Conservation (phyloP, 345 rosid species). For the Mercurialis annua region DNA sequence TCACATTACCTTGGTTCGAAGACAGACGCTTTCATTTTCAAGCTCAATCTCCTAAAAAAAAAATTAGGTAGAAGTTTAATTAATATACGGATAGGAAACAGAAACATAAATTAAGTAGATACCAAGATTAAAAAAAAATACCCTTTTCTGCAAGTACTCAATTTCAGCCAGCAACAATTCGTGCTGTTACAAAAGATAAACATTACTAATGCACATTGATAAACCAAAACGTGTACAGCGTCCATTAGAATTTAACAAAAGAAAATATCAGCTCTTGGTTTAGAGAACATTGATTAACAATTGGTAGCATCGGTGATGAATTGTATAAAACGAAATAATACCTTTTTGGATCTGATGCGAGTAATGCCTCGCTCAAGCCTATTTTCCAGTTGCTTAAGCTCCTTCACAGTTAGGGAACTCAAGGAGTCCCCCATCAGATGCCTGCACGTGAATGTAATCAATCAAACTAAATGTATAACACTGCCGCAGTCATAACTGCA, state of each 20-base stretch:
- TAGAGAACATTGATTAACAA: not conserved
- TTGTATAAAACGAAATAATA: too few species aligned
- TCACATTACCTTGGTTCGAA: conserved; percentile 65
- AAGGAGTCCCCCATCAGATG: conserved; percentile 88
- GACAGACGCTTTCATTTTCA: conserved; percentile 78
- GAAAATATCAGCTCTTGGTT: not conserved
- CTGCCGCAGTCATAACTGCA: too few species aligned
- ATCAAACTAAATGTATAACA: too few species aligned
- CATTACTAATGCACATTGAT: too few species aligned
- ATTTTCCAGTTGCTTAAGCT: conserved; percentile 91
- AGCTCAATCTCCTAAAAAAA: conserved; percentile 70
- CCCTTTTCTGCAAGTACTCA: conserved; percentile 89
- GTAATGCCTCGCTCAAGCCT: conserved; percentile 94
- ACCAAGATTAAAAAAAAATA: conserved; percentile 19
- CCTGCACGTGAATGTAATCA: conserved; percentile 53
- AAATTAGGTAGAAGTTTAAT: too few species aligned
- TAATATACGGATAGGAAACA: too few species aligned
- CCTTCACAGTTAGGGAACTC: conserved; percentile 75
- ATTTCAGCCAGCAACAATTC: conserved; percentile 93
- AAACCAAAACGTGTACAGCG: too few species aligned
- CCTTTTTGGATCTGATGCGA: conserved; percentile 96
- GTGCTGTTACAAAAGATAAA: conserved; percentile 50
- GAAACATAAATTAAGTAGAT: not conserved
- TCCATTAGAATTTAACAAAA: too few species aligned
- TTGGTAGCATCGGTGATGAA: too few species aligned